These are phyloP conservation scores for Eutrema heterophyllum DNA, from an alignment of 345 rosid species.

Conservation along the genomic window DNA sequence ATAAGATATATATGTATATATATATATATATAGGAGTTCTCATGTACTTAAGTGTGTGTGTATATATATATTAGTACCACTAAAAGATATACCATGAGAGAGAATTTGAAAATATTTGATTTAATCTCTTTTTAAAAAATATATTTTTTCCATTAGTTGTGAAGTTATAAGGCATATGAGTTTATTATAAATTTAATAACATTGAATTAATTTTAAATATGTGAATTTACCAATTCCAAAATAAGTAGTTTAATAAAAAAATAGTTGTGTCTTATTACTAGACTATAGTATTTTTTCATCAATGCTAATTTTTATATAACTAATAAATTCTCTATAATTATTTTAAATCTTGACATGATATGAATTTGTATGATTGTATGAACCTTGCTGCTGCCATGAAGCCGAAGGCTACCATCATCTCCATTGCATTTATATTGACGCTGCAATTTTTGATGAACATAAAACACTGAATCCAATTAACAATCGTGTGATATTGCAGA, in stretches of 20 bases:
- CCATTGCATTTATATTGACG: constrained; percentile 66
- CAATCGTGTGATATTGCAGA: background rate
- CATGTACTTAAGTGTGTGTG: background rate
- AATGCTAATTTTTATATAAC: background rate
- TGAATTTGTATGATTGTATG: background rate
- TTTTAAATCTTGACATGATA: background rate
- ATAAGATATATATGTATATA: background rate
- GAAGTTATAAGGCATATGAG: background rate
- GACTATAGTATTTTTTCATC: background rate
- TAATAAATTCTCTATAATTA: background rate
- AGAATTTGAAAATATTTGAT: background rate
- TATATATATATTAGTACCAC: background rate
- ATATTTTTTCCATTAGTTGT: background rate
- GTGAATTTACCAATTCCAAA: background rate
- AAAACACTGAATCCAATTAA: background rate
- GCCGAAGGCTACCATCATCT: constrained; percentile 76
- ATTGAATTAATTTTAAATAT: background rate
- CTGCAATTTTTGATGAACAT: constrained; percentile 30
- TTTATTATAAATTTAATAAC: background rate
- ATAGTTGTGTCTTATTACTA: background rate
- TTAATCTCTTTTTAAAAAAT: background rate
- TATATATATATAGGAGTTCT: background rate
- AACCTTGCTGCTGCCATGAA: constrained; percentile 76
- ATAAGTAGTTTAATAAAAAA: background rate
- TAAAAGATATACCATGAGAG: background rate